Conservation (phyloP, 1,284 basidiomycete species). For the Mycena sp. region DNA sequence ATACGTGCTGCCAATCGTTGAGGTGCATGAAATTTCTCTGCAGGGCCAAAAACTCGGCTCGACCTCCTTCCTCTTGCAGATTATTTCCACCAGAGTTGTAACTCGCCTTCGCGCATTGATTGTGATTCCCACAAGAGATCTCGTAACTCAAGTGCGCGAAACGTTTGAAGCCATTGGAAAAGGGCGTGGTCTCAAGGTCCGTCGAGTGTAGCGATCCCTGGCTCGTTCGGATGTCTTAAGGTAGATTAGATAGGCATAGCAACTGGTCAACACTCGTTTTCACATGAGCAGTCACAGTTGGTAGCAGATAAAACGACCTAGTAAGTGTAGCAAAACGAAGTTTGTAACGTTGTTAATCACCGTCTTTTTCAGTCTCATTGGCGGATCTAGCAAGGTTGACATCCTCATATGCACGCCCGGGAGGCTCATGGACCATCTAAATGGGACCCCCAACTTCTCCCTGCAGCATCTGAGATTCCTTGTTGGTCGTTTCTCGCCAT, state of each 20-base stretch:
- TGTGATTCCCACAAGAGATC: constrained; percentile 93
- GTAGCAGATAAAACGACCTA: constrained; percentile 59
- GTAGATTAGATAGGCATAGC: constrained; percentile 74
- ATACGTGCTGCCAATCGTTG: constrained; percentile 92
- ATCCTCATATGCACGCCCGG: constrained; percentile 97
- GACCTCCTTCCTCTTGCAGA: constrained; percentile 48
- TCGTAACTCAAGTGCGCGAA: constrained; percentile 94
- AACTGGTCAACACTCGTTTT: constrained; percentile 87
- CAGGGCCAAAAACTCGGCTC: constrained; percentile 1
- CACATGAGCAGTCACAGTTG: constrained; percentile 81
- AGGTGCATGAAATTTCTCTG: constrained; percentile 58
- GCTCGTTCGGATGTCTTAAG: constrained; percentile 2
- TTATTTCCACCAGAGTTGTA: constrained; percentile 76
- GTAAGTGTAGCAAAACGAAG: constrained; percentile 46
- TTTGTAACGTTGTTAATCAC: not conserved
- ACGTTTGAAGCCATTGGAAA: constrained; percentile 89
- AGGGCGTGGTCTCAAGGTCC: constrained; percentile 87
- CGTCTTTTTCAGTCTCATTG: constrained; percentile 56
- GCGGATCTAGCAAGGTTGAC: constrained; percentile 91
- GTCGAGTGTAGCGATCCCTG: not conserved
- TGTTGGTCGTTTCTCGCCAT: constrained; percentile 50
- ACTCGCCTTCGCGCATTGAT: constrained; percentile 91
- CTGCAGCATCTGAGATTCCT: constrained; percentile 95
- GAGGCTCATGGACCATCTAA: constrained; percentile 92
- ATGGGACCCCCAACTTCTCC: constrained; percentile 89